Evolutionary conservation across 352 stramenopile species (phyloP).

Genomic region (Pelagophyceae sp.): DNA sequence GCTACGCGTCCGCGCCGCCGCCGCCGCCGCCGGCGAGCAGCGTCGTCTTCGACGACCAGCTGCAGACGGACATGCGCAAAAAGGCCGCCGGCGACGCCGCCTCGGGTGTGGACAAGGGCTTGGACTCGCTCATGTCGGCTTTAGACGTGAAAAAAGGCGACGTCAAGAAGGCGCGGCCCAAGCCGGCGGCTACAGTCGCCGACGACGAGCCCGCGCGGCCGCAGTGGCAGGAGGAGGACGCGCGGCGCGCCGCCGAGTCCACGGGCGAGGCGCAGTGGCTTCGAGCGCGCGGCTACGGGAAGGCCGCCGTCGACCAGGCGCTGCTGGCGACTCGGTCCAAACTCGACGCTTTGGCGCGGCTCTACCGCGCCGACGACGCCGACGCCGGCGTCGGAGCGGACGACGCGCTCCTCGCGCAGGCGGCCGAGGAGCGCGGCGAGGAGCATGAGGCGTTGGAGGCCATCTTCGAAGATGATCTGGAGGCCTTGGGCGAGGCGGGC

Average conservation of each 20-base stretch:
- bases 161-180: not conserved
- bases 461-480: not conserved
- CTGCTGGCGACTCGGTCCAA: not conserved
- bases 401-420: not conserved
- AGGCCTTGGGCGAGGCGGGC: not conserved
- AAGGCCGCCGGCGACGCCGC: not conserved
- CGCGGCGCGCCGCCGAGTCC: not conserved
- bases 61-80: not conserved
- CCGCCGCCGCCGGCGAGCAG: not conserved
- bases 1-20: not conserved
- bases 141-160: not conserved
- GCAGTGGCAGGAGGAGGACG: not conserved
- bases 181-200: not conserved
- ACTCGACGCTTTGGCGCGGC: not conserved
- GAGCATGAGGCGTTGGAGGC: constrained; percentile 4
- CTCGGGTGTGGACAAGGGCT: not conserved
- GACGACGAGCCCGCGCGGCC: not conserved
- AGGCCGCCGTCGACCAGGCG: not conserved
- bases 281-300: not conserved
- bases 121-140: not conserved
- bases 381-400: not conserved
- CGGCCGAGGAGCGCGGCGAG: not conserved
- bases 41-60: not conserved
- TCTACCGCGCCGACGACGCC: not conserved
- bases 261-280: not conserved